Percentiles rank a stretch among this genome's conserved stretches.
Evolutionary conservation across 2,329 filamentous ascomycete species (phyloP).

Genomic region (Gliomastix tumulicola): DNA sequence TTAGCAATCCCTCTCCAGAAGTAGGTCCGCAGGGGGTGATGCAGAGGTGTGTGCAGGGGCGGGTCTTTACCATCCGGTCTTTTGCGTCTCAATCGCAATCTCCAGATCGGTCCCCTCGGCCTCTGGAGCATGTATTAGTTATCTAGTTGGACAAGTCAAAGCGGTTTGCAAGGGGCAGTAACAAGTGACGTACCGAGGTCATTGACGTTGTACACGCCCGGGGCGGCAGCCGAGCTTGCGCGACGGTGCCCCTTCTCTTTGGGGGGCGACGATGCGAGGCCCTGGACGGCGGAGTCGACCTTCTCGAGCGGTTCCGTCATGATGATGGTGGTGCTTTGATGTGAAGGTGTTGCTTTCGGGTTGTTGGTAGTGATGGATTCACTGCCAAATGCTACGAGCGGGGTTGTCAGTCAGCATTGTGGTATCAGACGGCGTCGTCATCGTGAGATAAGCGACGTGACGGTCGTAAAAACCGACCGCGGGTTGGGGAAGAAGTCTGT

Average conservation of each 20-base stretch:
- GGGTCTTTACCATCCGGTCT: conserved; percentile 71
- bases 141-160: conserved; percentile 7
- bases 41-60: background rate
- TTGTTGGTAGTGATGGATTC: too few species aligned
- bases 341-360: too few species aligned
- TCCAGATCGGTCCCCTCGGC: conserved; percentile 63
- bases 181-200: conserved; percentile 75
- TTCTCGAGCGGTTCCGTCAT: conserved; percentile 62
- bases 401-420: background rate
- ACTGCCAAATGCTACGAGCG: background rate
- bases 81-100: conserved; percentile 77
- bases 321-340: conserved; percentile 13
- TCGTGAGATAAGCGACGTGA: background rate
- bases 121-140: conserved; percentile 42
- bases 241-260: conserved; percentile 63
- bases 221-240: conserved; percentile 62
- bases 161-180: too few species aligned
- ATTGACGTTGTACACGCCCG: conserved; percentile 67
- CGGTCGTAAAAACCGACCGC: too few species aligned
- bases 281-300: conserved; percentile 86
- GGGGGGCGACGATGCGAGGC: conserved; percentile 60
- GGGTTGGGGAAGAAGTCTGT: too few species aligned
- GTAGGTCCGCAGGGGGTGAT: background rate
- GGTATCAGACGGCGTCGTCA: too few species aligned
- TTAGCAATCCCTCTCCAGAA: background rate